A percentile compares a stretch with the other conserved stretches of the same genome.
phyloP scores from a whole-genome alignment of 139 green algal species.

The Marvania coccoides region DNA sequence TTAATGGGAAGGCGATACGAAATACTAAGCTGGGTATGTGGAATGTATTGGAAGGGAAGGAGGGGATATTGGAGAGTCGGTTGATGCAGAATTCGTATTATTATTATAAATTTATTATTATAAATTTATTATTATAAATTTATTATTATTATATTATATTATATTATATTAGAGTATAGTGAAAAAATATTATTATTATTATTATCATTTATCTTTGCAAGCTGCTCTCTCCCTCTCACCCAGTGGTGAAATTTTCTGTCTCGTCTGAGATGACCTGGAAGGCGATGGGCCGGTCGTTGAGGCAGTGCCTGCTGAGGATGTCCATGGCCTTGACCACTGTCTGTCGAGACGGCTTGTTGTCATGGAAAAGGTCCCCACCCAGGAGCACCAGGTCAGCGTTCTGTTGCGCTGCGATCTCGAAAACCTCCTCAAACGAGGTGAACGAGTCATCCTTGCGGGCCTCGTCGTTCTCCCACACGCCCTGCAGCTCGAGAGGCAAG shows the following conservation, averaged over 20 bases:
- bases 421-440: slow-evolving; percentile 84
- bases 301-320: slow-evolving; percentile 76
- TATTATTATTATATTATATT: too few species aligned
- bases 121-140: too few species aligned
- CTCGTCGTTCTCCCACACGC: slow-evolving; percentile 92
- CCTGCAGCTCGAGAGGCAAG: slow-evolving; percentile 45
- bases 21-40: background rate
- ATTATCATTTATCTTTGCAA: too few species aligned
- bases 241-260: slow-evolving; percentile 67
- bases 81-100: too few species aligned
- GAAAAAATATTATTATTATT: too few species aligned
- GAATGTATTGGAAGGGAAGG: too few species aligned
- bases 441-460: slow-evolving; percentile 90
- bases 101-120: too few species aligned
- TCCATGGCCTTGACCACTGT: slow-evolving; percentile 76
- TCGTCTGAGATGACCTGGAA: slow-evolving; percentile 82
- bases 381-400: slow-evolving; percentile 87
- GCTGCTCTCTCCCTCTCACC: too few species aligned
- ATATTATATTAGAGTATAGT: too few species aligned
- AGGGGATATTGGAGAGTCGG: too few species aligned
- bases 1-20: background rate
- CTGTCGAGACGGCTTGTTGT: slow-evolving; percentile 87
- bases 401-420: slow-evolving; percentile 42
- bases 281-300: slow-evolving; percentile 54
- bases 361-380: slow-evolving; percentile 95